Percentiles rank a stretch among this genome's conserved stretches.
Conservation (phyloP, 139 green algal genomes). For the Desmodesmus armatus region DNA sequence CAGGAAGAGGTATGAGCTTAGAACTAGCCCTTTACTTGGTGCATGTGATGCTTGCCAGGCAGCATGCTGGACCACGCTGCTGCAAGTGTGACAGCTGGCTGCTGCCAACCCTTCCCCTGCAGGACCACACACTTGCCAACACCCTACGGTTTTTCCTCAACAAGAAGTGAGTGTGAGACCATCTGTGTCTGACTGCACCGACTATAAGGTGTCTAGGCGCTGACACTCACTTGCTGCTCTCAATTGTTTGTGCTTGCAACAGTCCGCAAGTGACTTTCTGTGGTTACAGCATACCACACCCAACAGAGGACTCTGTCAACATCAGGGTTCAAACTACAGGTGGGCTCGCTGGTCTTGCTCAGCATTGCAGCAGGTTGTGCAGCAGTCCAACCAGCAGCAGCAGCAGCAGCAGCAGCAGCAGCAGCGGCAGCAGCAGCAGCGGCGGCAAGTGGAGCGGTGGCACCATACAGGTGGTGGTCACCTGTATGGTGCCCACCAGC, state of each 20-base stretch:
- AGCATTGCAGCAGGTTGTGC: neutral
- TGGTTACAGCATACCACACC: conserved; percentile 90
- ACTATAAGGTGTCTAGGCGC: no score
- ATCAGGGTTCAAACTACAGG: conserved; percentile 88
- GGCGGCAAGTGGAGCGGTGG: no score
- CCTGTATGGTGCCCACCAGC: neutral
- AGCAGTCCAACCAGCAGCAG: neutral
- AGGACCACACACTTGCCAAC: conserved; percentile 87
- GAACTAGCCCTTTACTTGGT: no score
- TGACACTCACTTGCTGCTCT: conserved; percentile 6
- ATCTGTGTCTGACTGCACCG: no score
- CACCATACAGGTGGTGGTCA: neutral
- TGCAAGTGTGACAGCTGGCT: no score
- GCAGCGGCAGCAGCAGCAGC: no score
- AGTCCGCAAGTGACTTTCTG: conserved; percentile 82
- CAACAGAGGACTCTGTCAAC: conserved; percentile 86
- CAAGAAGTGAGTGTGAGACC: conserved; percentile 73
- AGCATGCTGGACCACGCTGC: no score
- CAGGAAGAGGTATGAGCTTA: no score
- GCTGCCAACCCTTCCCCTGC: no score
- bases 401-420: no score
- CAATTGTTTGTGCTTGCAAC: conserved; percentile 6
- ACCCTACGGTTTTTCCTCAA: conserved; percentile 87
- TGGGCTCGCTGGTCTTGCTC: conserved; percentile 18
- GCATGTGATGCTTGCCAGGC: no score